Percentiles rank a stretch among this genome's conserved stretches.
phyloP scores from a whole-genome alignment of 2,329 filamentous ascomycete genomes.

The Cordyceps pruinosa region DNA sequence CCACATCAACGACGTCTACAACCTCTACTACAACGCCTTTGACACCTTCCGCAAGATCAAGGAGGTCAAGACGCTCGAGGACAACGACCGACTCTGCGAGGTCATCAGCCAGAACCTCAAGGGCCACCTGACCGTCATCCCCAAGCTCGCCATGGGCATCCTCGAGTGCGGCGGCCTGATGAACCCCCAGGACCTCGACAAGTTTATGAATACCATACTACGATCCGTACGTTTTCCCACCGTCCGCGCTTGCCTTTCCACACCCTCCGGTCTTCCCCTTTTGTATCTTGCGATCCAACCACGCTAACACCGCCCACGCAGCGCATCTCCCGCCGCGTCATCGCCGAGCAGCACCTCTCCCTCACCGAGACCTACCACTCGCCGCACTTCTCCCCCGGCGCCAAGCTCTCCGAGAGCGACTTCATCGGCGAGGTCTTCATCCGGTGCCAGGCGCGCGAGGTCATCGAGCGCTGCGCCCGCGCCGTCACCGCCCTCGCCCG shows the following conservation, averaged over 20 bases:
- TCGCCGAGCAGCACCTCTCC: conserved; percentile 93
- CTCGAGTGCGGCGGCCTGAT: conserved; percentile 83
- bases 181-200: conserved; percentile 73
- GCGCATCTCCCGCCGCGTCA: conserved; percentile 92
- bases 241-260: too few relatives aligned
- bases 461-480: conserved; percentile 74
- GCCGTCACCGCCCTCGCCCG: conserved; percentile 68
- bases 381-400: conserved; percentile 79
- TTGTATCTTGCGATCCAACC: neutral
- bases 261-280: neutral
- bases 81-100: conserved; percentile 83
- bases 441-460: conserved; percentile 83
- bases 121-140: conserved; percentile 88
- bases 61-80: conserved; percentile 77
- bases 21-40: conserved; percentile 95
- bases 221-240: conserved; percentile 71
- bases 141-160: conserved; percentile 88
- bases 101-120: conserved; percentile 71
- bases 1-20: conserved; percentile 90
- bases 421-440: conserved; percentile 95
- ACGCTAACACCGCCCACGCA: conserved; percentile 26
- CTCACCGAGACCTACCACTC: conserved; percentile 91
- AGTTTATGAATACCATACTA: conserved; percentile 90
- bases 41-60: conserved; percentile 79
- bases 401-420: conserved; percentile 65